Evolutionary conservation across 2,329 filamentous ascomycete genomes (phyloP).

Genomic region (Colletotrichum caudatum): DNA sequence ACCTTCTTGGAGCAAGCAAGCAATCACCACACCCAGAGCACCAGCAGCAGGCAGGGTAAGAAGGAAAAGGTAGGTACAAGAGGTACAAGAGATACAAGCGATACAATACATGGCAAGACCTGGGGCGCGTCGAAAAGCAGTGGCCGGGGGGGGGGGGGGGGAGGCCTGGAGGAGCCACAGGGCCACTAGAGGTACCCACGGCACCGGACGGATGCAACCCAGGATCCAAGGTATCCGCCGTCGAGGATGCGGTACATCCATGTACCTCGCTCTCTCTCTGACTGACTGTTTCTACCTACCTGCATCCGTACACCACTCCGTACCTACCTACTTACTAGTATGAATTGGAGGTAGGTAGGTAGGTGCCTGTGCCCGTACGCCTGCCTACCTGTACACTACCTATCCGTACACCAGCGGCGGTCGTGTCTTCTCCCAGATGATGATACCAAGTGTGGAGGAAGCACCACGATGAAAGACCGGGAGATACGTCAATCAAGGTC

Average conservation of each 20-base stretch:
- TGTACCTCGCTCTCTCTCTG: constrained; percentile 8
- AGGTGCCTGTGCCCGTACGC: too few species aligned
- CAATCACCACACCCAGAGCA: constrained; percentile 10
- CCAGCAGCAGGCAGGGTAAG: constrained; percentile 4
- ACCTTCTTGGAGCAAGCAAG: constrained; percentile 15
- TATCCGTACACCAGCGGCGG: background rate
- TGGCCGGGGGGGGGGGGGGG: constrained; percentile 17
- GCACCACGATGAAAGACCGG: background rate
- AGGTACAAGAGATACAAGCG: constrained; percentile 27
- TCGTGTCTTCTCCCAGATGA: constrained; percentile 1
- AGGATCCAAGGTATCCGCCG: constrained; percentile 20
- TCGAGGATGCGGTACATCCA: background rate
- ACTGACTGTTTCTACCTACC: constrained; percentile 1
- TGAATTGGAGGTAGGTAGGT: background rate
- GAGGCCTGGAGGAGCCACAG: background rate
- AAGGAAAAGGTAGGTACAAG: background rate
- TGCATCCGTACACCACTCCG: too few species aligned
- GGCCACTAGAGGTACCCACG: constrained; percentile 29
- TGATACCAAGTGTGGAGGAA: background rate
- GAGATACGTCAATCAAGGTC: constrained; percentile 16
- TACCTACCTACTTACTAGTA: too few species aligned
- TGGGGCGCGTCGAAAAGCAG: constrained; percentile 25
- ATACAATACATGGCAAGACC: constrained; percentile 34
- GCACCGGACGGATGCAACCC: constrained; percentile 40
- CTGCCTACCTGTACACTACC: background rate